Evolutionary conservation across 2,329 filamentous ascomycete species (phyloP).

Genomic region (Acrocalymma vagum): DNA sequence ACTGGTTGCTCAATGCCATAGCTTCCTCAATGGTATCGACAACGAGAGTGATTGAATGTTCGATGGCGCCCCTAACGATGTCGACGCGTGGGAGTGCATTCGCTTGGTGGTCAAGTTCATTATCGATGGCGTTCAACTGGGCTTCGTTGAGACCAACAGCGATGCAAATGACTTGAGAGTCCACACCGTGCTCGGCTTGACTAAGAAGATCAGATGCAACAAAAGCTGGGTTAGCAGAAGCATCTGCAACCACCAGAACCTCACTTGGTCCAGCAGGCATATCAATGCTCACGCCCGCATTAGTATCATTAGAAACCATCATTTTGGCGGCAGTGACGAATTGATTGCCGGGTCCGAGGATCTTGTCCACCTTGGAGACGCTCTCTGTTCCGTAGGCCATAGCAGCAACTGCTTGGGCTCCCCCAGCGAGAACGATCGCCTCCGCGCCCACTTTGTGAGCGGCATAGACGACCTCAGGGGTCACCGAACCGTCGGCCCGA

Average conservation of each 20-base stretch:
- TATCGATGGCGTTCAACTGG: constrained; percentile 83
- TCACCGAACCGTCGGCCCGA: constrained; percentile 86
- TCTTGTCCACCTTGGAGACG: constrained; percentile 97
- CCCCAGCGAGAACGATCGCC: constrained; percentile 93
- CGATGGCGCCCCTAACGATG: constrained; percentile 89
- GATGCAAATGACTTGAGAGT: constrained; percentile 93
- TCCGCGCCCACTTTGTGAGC: constrained; percentile 97
- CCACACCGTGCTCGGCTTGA: constrained; percentile 95
- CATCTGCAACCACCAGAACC: constrained; percentile 94
- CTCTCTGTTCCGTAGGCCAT: constrained; percentile 98
- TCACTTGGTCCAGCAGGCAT: constrained; percentile 98
- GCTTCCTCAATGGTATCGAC: constrained; percentile 79
- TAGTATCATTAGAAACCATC: constrained; percentile 96
- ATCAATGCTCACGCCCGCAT: constrained; percentile 92
- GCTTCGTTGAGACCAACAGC: constrained; percentile 79
- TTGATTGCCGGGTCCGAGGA: constrained; percentile 95
- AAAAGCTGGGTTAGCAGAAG: constrained; percentile 87
- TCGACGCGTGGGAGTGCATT: constrained; percentile 87
- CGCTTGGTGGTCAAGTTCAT: constrained; percentile 89
- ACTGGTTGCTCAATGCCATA: constrained; percentile 85
- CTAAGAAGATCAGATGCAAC: constrained; percentile 94
- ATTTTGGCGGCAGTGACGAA: constrained; percentile 99
- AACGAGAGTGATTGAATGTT: constrained; percentile 87
- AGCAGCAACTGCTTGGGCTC: constrained; percentile 93
- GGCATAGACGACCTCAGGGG: constrained; percentile 96